Evolutionary conservation across 352 stramenopile species (phyloP).

Genomic region (Pythium oligandrum): DNA sequence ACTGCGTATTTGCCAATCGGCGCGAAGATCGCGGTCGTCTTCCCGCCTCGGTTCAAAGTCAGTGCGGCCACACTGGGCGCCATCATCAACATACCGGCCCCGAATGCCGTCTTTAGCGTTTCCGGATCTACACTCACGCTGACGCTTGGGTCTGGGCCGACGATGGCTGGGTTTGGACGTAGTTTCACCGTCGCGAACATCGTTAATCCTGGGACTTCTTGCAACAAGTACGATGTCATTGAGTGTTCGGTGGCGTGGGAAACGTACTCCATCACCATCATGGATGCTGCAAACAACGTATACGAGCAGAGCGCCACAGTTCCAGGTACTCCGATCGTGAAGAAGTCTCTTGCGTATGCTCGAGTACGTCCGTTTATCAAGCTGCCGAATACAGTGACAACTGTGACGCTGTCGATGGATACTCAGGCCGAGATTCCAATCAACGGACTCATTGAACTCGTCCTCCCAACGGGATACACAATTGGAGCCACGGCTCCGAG

Average conservation of each 20-base stretch:
- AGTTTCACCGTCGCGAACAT: conserved; percentile 37
- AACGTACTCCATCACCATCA: conserved; percentile 33
- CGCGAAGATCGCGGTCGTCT: conserved; percentile 33
- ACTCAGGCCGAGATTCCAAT: conserved; percentile 32
- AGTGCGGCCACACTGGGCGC: conserved; percentile 15
- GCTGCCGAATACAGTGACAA: conserved; percentile 28
- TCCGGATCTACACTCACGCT: conserved; percentile 16
- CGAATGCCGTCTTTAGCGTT: conserved; percentile 22
- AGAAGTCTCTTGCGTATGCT: conserved; percentile 45
- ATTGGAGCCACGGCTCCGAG: conserved; percentile 24
- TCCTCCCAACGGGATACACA: conserved; percentile 41
- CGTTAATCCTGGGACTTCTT: conserved; percentile 54
- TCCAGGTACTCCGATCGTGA: conserved; percentile 54
- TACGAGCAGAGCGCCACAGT: conserved; percentile 40
- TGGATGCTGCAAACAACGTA: conserved; percentile 29
- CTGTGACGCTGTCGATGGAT: conserved; percentile 34
- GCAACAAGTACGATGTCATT: conserved; percentile 47
- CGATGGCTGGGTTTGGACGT: conserved; percentile 29
- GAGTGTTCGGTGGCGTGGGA: conserved; percentile 43
- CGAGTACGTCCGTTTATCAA: conserved; percentile 43
- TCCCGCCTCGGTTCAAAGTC: conserved; percentile 40
- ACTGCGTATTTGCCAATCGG: conserved; percentile 32
- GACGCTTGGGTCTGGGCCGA: conserved; percentile 26
- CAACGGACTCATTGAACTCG: conserved; percentile 36
- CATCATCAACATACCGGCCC: conserved; percentile 26